phyloP scores from a whole-genome alignment of 768 basidiomycete genomes.

The Tricholoma bakamatsutake region DNA sequence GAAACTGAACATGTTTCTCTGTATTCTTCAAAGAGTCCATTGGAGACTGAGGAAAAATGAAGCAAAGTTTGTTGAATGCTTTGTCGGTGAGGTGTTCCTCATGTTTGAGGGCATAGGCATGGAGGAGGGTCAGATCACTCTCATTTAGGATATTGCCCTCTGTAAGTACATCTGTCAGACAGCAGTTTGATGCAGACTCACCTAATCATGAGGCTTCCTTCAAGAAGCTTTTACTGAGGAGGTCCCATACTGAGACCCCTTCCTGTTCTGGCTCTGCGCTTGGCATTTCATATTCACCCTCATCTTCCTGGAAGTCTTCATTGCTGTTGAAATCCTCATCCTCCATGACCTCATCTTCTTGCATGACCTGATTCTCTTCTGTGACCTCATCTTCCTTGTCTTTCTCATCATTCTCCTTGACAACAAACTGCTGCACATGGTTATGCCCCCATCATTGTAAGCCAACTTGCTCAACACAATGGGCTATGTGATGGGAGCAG shows the following conservation, averaged over 20 bases:
- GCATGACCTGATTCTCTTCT: background rate
- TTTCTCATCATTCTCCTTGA: background rate
- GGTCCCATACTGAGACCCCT: conserved; percentile 1
- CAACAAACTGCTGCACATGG: background rate
- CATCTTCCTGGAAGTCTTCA: background rate
- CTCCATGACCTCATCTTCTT: background rate
- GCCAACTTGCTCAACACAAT: background rate
- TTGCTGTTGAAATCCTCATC: background rate
- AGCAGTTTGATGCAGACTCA: conserved; percentile 10
- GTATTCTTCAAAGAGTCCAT: conserved; percentile 14
- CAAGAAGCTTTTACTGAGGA: conserved; percentile 1
- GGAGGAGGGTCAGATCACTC: too few species aligned
- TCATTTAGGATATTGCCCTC: too few species aligned
- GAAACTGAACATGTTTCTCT: too few species aligned
- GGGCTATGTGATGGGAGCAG: background rate
- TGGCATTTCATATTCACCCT: too few species aligned
- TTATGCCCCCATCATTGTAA: background rate
- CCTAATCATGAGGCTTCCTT: conserved; percentile 1
- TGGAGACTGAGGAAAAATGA: conserved; percentile 15
- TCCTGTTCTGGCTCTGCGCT: background rate
- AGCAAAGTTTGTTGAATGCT: conserved; percentile 20
- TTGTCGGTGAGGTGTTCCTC: conserved; percentile 19
- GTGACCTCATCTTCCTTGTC: background rate
- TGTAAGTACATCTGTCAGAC: too few species aligned
- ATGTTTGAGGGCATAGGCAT: too few species aligned